phyloP scores from a whole-genome alignment of 2,329 filamentous ascomycete genomes.

The Huntiella moniliformis region DNA sequence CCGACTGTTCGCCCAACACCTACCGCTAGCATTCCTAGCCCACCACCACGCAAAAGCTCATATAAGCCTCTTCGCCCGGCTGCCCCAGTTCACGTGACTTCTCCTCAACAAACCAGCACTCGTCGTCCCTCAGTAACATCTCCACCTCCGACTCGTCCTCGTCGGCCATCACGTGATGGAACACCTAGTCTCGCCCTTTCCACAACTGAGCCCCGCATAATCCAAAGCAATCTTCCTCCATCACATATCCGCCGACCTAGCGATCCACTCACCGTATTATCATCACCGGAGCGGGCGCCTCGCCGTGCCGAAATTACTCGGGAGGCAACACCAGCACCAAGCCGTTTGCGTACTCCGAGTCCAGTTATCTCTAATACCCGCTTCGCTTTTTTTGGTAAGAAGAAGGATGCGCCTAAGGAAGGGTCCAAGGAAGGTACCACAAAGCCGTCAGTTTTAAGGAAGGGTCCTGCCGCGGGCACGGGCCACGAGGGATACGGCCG shows the following conservation, averaged over 20 bases:
- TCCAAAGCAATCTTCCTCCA: slow-evolving; percentile 42
- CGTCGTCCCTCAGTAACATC: not conserved
- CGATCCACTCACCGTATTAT: slow-evolving; percentile 17
- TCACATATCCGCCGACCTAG: slow-evolving; percentile 29
- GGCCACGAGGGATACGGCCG: slow-evolving; percentile 75
- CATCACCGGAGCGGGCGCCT: slow-evolving; percentile 1
- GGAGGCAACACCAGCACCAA: slow-evolving; percentile 10
- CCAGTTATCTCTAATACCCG: slow-evolving; percentile 38
- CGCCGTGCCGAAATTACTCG: not conserved
- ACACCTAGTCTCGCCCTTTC: slow-evolving; percentile 35
- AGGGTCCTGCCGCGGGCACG: slow-evolving; percentile 78
- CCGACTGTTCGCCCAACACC: not conserved
- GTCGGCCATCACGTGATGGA: slow-evolving; percentile 49
- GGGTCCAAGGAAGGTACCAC: slow-evolving; percentile 19
- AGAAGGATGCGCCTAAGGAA: slow-evolving; percentile 33
- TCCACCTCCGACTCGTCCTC: slow-evolving; percentile 23
- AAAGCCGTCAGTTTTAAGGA: slow-evolving; percentile 31
- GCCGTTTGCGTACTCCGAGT: slow-evolving; percentile 27
- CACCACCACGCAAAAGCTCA: slow-evolving; percentile 1
- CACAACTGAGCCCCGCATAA: slow-evolving; percentile 32
- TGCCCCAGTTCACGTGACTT: slow-evolving; percentile 42
- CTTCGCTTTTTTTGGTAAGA: slow-evolving; percentile 62
- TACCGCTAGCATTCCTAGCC: slow-evolving; percentile 20
- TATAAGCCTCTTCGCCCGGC: slow-evolving; percentile 27
- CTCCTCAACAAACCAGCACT: not conserved